These are phyloP conservation scores for Lasiosphaeria miniovina DNA, from an alignment of 495 filamentous ascomycete species.

Conservation along the genomic window DNA sequence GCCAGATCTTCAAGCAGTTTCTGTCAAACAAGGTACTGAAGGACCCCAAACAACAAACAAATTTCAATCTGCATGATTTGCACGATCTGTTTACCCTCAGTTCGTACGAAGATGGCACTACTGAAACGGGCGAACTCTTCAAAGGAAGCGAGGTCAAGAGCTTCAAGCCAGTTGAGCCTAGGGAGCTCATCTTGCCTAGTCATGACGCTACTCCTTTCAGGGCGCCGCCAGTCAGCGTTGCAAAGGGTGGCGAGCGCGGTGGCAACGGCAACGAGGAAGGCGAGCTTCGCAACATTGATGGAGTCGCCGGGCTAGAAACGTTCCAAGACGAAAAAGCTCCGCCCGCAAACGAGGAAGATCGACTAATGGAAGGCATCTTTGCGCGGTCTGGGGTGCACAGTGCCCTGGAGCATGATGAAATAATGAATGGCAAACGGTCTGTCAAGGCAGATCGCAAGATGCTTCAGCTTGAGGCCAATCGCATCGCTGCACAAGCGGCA, in stretches of 20 bases:
- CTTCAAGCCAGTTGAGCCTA: slow-evolving; percentile 40
- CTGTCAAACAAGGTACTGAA: slow-evolving; percentile 89
- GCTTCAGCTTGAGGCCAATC: slow-evolving; percentile 76
- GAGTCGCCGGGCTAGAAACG: slow-evolving; percentile 36
- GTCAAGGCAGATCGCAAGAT: slow-evolving; percentile 66
- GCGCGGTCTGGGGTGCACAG: slow-evolving; percentile 78
- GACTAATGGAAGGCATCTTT: slow-evolving; percentile 84
- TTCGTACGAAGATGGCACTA: slow-evolving; percentile 61
- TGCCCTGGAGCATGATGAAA: slow-evolving; percentile 83
- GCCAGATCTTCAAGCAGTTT: slow-evolving; percentile 97
- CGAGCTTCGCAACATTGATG: slow-evolving; percentile 35
- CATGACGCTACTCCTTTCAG: slow-evolving; percentile 15
- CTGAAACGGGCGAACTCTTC: slow-evolving; percentile 84
- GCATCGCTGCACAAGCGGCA: slow-evolving; percentile 74
- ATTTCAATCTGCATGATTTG: slow-evolving; percentile 79
- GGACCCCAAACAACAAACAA: slow-evolving; percentile 85
- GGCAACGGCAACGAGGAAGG: slow-evolving; percentile 32
- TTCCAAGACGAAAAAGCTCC: slow-evolving; percentile 19
- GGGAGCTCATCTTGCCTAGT: slow-evolving; percentile 29
- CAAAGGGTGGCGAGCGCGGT: slow-evolving; percentile 17
- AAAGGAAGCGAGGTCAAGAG: slow-evolving; percentile 72
- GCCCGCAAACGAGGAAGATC: slow-evolving; percentile 49
- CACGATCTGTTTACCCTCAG: slow-evolving; percentile 88
- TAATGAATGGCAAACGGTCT: slow-evolving; percentile 60
- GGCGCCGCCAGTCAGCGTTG: not conserved